Evolutionary conservation across 106 monocot species (phyloP), one percentile per base, ranked within the genome.

Genomic region (Dendrobium chrysotoxum): DNA sequence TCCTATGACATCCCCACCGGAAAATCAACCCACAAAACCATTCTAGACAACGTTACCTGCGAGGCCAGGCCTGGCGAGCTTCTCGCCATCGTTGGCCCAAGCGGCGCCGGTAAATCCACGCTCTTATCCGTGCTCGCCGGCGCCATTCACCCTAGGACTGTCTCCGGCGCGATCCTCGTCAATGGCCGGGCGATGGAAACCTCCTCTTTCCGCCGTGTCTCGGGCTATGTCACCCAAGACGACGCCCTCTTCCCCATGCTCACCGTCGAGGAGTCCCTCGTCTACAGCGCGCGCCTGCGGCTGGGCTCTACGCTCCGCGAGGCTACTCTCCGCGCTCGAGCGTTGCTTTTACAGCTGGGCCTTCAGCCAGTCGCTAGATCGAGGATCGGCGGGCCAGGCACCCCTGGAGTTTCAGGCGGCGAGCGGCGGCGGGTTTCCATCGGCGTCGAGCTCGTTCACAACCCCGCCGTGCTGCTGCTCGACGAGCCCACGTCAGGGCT

Each of bases 401-500:
- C 82, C 53, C 8, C 15, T 2, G 84, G 88, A 9, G 79, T 97
- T 4, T 97, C 97, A 0, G 97, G 97, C 26, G 97, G 97, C 7
- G 97, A 97, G 86, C 83, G 84, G 47, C 79, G 97, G 23, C 84
- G 97, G 6, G 94, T 94, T 40, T 94, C 97, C 15, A 97, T 97
- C 66, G 97, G 97, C 3, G 82, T 88, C 23, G 97, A 94, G 38
- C 78, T 97, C 55, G 94, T 97, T 13, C 97, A 97, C 77, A 85
- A 94, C 82, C 97, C 97, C 40, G 83, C 89, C 6, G 87, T 94
- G 40, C 85, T 97, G 55, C 81, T 97, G 16, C 89, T 97, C 30
- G 97, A 97, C 85, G 97, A 97, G 81, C 97, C 97, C 21, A 97
- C 97, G 1, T 94, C 97, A 9, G 97, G 97, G 35, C 85, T 97